Base-by-base conservation (phyloP, 495 filamentous ascomycete genomes). In the Lindgomyces ingoldianus region DNA sequence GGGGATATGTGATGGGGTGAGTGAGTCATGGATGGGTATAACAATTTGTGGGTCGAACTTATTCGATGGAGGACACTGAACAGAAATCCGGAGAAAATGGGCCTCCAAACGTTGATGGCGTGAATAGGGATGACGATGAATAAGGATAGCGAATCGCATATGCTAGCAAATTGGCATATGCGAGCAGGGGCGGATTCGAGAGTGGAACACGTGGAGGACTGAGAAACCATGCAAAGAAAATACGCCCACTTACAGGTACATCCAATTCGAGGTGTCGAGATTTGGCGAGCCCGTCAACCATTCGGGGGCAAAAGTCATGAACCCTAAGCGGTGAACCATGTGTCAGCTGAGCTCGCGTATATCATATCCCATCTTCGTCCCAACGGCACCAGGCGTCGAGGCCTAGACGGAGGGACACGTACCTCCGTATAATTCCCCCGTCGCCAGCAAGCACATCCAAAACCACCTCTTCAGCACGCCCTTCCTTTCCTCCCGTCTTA, bases 241-340 rank as follows among this genome's bases (percentile, higher is more conserved):
- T 10, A 10, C 44, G 51, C 27, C 46, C 19, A 62, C 72, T 61
- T 62, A 87, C 67, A 88, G 72, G 70, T 93, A 96, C 81, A 97
- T 92, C 64, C 84, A 89, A 68, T 95, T 92, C 61, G 83, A 85
- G 0, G 85, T 88, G 67, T 93, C 87, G 68, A 98, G 80, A 74
- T 91, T 91, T 62, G 84, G 74, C 60, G 81, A 89, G 1, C 86
- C 89, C 3, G 82, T 88, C 57, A 98, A 75, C 93, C 92, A 98
- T 78, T 98, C 93, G 14, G 93, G 93, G 67, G 84, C 87, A 77
- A 98, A 98, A 0, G 93, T 98, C 90, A 98, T 97, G 73, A 89
- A 96, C 12, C 89, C 87, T 86, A 51, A 60, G 63, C 62, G 55
- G 62, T 59, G 30, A 64, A 62, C 53, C 62, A 66, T 57, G 63